Evolutionary conservation across 2,329 filamentous ascomycete species (phyloP).

Genomic region (Penicillium vulpinum): DNA sequence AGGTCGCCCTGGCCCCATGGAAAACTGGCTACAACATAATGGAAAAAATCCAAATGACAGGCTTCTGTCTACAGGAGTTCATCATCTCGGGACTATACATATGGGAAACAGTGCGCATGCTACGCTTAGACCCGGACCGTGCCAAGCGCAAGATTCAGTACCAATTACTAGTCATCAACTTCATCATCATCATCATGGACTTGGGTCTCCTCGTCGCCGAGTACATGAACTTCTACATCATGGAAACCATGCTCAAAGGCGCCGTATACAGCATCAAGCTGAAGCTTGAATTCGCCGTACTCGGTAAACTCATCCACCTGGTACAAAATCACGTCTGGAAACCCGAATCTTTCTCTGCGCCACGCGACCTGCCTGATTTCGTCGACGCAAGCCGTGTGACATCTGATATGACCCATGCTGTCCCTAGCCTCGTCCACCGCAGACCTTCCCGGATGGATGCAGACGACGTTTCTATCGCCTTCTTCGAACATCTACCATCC

Average conservation of each 20-base stretch:
- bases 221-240: conserved; percentile 47
- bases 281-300: conserved; percentile 53
- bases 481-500: conserved; percentile 36
- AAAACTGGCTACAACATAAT: conserved; percentile 46
- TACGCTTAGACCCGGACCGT: conserved; percentile 47
- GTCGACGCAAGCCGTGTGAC: conserved; percentile 47
- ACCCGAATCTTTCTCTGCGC: conserved; percentile 32
- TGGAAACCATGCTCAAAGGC: conserved; percentile 51
- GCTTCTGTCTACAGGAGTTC: conserved; percentile 59
- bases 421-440: conserved; percentile 22
- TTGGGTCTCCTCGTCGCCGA: conserved; percentile 46
- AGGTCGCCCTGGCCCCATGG: conserved; percentile 20
- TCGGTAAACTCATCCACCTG: conserved; percentile 47
- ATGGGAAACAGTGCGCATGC: conserved; percentile 53
- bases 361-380: conserved; percentile 43
- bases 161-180: conserved; percentile 52
- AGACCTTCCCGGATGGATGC: conserved; percentile 36
- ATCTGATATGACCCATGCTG: conserved; percentile 44
- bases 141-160: conserved; percentile 49
- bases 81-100: conserved; percentile 58
- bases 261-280: conserved; percentile 52
- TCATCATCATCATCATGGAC: conserved; percentile 51
- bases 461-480: conserved; percentile 41
- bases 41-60: conserved; percentile 58
- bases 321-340: conserved; percentile 43